These are phyloP conservation scores for Amanita exitialis DNA, from an alignment of 768 basidiomycete species.

Conservation along the genomic window DNA sequence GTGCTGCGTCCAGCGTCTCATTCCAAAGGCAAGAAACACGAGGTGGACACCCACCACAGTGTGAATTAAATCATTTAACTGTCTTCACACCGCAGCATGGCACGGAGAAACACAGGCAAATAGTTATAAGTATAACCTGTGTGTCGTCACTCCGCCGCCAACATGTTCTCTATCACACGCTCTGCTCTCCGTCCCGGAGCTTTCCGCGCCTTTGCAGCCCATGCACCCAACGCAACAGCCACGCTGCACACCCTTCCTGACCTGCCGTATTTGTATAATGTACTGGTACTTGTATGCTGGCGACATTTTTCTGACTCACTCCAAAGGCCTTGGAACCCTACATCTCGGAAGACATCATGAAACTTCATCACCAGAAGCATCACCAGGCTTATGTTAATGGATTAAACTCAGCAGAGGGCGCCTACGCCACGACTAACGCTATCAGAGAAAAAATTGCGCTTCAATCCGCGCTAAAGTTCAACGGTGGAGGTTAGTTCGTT, in stretches of 20 bases:
- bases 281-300: constrained; percentile 13
- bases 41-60: not conserved
- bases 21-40: not conserved
- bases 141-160: not conserved
- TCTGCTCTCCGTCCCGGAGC: constrained; percentile 26
- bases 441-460: constrained; percentile 73
- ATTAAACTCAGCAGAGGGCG: constrained; percentile 85
- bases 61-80: not conserved
- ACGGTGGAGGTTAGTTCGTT: constrained; percentile 69
- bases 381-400: constrained; percentile 92
- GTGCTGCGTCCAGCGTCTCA: constrained; percentile 17
- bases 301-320: not conserved
- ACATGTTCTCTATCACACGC: constrained; percentile 42
- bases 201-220: constrained; percentile 30
- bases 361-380: constrained; percentile 85
- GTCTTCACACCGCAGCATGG: not conserved
- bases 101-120: not conserved
- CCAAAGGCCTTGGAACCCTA: constrained; percentile 80
- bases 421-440: constrained; percentile 56
- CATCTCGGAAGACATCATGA: constrained; percentile 91
- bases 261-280: constrained; percentile 76
- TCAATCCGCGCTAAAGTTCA: constrained; percentile 92
- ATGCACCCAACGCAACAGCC: constrained; percentile 27
- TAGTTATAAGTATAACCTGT: not conserved
- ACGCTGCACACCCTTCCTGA: constrained; percentile 66